Evolutionary conservation across 371 early-diverging fungal genomes (phyloP), one percentile per base, ranked within the genome.

Genomic region (Syncephalastrum sp.): DNA sequence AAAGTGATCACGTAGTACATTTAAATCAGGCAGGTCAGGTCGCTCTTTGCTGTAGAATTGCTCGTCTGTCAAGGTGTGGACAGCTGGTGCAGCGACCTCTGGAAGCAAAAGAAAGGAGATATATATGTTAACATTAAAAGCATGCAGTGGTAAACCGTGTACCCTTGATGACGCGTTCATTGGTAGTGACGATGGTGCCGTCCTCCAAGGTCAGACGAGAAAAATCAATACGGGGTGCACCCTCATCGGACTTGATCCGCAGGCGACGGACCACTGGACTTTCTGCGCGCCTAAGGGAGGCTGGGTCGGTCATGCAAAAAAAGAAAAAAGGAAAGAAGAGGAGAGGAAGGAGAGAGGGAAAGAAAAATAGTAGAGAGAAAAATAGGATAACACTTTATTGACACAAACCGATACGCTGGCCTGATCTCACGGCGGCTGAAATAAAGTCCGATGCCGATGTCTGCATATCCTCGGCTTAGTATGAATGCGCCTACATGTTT

Each of bases 1-100:
- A 61, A 97, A 94, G 68, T 93, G 94, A 50, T 87, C 74, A 67
- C 86, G 90, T 53, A 97, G 75, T 61, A 92, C 90, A 14, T 68
- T 84, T 25, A 89, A 63, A 65, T 94, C 84, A 3, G 93, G 94
- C 58, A 90, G 74, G 76, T 82, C 81, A 10, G 38, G 38, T 10
- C 38, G 38, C 67, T 82, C 69, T 74, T 84, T 60, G 69, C 91
- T 61, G 53, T 58, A 74, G n/a, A 74, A 75, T 59, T 82, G 72
- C 8, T 81, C 78, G 41, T 81, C 67, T 3, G 77, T 79, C 7
- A 82, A 79, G 24, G 69, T 68, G 24, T 69, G 46, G 43, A 81
- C 77, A 42, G 83, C 82, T n/a, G 83, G 83, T 12, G 38, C 29
- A 77, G 73, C 54, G 4, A 58, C 53, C 7, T 44, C 59, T 56